Percentiles rank a stretch among this genome's conserved stretches.
Evolutionary conservation across 2,329 filamentous ascomycete species (phyloP).

Genomic region (Anthostomella pinea): DNA sequence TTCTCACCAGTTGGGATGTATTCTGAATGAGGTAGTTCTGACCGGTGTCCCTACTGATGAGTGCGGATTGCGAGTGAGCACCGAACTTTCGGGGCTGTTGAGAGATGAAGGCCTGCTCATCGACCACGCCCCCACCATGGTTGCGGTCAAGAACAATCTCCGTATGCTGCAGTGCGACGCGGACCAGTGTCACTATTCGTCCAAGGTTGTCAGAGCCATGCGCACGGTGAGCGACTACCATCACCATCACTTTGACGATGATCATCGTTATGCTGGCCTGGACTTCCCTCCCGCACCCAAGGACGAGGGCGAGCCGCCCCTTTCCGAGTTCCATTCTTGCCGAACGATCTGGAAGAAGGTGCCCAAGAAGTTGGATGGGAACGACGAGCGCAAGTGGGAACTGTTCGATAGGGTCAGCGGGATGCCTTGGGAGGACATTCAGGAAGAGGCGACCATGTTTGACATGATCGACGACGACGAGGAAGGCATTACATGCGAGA

Average conservation of each 20-base stretch:
- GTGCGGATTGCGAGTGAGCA: conserved; percentile 43
- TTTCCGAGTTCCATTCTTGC: conserved; percentile 39
- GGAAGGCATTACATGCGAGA: conserved; percentile 26
- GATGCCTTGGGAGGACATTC: conserved; percentile 29
- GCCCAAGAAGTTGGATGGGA: conserved; percentile 39
- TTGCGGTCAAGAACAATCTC: conserved; percentile 40
- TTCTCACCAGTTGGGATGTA: conserved; percentile 52
- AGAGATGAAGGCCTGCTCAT: conserved; percentile 53
- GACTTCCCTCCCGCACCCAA: conserved; percentile 40
- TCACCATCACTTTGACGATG: conserved; percentile 28
- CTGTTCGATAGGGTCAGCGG: conserved; percentile 41
- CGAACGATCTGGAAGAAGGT: conserved; percentile 52
- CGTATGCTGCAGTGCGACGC: conserved; percentile 37
- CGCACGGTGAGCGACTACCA: conserved; percentile 22
- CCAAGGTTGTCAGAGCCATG: conserved; percentile 45
- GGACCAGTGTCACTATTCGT: conserved; percentile 32
- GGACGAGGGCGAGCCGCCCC: conserved; percentile 41
- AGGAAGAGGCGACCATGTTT: conserved; percentile 29
- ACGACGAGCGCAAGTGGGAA: conserved; percentile 43
- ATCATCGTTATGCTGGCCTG: conserved; percentile 22
- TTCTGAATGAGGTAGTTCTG: conserved; percentile 50
- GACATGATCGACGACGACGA: conserved; percentile 26
- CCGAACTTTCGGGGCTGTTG: conserved; percentile 50
- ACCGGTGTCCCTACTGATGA: conserved; percentile 52
- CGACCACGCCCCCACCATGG: conserved; percentile 42